phyloP scores from a whole-genome alignment of 2,329 filamentous ascomycete species.

The Westerdykella sp. region DNA sequence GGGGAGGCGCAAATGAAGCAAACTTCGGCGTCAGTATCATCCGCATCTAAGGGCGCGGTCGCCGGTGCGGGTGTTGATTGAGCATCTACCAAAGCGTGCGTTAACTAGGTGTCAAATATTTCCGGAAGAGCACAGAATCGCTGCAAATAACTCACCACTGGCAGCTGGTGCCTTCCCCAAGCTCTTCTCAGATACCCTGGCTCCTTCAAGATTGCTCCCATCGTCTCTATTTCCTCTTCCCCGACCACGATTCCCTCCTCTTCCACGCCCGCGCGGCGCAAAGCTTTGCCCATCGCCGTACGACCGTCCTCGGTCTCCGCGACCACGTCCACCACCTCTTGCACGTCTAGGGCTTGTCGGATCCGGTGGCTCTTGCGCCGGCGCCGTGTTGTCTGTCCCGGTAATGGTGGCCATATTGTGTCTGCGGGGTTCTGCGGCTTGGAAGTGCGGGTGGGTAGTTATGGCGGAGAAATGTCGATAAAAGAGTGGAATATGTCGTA shows the following conservation, averaged over 20 bases:
- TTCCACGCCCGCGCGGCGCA: slow-evolving; percentile 26
- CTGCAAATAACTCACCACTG: slow-evolving; percentile 34
- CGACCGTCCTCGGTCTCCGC: slow-evolving; percentile 21
- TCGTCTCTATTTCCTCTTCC: slow-evolving; percentile 31
- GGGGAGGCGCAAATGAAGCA: slow-evolving; percentile 97
- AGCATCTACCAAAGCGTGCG: slow-evolving; percentile 1
- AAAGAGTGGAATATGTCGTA: no score
- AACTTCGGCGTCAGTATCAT: slow-evolving; percentile 65
- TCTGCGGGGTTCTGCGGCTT: neutral
- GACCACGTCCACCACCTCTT: slow-evolving; percentile 24
- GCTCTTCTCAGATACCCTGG: slow-evolving; percentile 8
- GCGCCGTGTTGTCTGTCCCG: slow-evolving; percentile 10
- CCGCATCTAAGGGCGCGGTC: slow-evolving; percentile 33
- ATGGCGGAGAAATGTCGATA: no score
- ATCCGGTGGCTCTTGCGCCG: slow-evolving; percentile 14
- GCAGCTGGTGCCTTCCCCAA: slow-evolving; percentile 36
- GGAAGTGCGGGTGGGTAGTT: neutral
- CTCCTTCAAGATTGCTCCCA: slow-evolving; percentile 21
- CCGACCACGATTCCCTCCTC: slow-evolving; percentile 28
- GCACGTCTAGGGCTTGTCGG: slow-evolving; percentile 23
- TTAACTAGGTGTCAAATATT: neutral
- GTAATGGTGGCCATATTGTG: slow-evolving; percentile 31
- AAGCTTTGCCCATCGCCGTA: slow-evolving; percentile 17
- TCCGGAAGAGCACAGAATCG: neutral
- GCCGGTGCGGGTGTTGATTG: slow-evolving; percentile 2